Evolutionary conservation across 2,329 filamentous ascomycete species (phyloP), one percentile per base, ranked within the genome.

Genomic region (Lasiodiplodia theobromae): DNA sequence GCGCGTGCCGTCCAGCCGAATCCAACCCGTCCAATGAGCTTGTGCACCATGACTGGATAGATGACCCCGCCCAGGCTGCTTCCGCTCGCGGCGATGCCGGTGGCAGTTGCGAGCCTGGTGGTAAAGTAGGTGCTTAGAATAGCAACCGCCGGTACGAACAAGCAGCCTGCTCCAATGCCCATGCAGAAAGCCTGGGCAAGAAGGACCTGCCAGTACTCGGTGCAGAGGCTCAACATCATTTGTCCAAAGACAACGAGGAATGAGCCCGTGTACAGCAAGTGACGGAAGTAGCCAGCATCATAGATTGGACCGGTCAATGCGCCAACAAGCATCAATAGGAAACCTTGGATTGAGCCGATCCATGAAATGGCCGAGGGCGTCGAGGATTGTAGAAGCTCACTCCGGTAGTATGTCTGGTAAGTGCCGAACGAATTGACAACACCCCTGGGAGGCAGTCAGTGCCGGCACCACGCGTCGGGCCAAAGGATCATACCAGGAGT

Each of bases 1-100:
- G 88, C 85, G 11, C 91, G 82, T 4, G 89, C 87, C 0, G 88
- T 85, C 88, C 89, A 91, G 0, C 82, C 79, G 72, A 91, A 91
- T 0, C 89, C 89, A 40, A 91, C 81, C 18, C 79, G 75, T 0
- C 86, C 86, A 6, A 88, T 81, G 21, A 91, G 78, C 62, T 86
- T 83, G 72, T 88, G 83, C 73, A 91, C 85, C 4, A 86, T 78
- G 58, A 87, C 85, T 0, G 85, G 85, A 10, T 68, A 68, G 53
- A 69, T 10, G 2, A 57, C 69, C 69, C 38, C 70, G 11, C 77
- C 75, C 8, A 85, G 71, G 18, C 75, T 79, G 44, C 77, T 79
- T 0, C 83, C 83, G 3, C 80, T 74, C 2, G 83, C 82, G 2
- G 82, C 82, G 18, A 85, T 66, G 12, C 83, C 83, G 18, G 81